Evolutionary conservation across 2,329 filamentous ascomycete genomes (phyloP).

Genomic region (Mycosphaerella sp.): DNA sequence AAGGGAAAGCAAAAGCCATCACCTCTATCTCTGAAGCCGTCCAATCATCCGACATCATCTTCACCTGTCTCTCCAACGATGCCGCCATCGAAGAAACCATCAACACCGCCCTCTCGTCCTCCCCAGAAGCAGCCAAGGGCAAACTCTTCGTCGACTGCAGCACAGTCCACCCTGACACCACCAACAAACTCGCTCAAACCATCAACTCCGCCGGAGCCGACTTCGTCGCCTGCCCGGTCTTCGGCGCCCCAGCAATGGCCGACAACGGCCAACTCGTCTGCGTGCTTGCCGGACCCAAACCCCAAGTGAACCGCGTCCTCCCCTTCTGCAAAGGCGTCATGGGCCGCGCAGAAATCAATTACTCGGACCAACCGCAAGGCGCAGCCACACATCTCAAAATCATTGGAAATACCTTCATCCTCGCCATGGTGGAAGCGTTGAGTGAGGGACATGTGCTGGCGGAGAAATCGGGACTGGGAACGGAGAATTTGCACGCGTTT

Average conservation of each 20-base stretch:
- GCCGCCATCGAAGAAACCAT: slow-evolving; percentile 61
- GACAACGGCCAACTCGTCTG: slow-evolving; percentile 65
- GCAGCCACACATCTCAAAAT: slow-evolving; percentile 69
- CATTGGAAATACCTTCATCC: slow-evolving; percentile 77
- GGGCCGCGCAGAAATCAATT: slow-evolving; percentile 61
- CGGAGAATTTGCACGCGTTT: slow-evolving; percentile 62
- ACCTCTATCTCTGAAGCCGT: slow-evolving; percentile 61
- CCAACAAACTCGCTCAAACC: slow-evolving; percentile 56
- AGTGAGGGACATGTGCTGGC: slow-evolving; percentile 72
- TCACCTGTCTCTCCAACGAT: slow-evolving; percentile 76
- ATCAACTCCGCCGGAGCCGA: slow-evolving; percentile 56
- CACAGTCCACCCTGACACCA: slow-evolving; percentile 78
- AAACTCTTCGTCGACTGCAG: slow-evolving; percentile 86
- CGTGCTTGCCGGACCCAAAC: slow-evolving; percentile 61
- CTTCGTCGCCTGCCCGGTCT: slow-evolving; percentile 71
- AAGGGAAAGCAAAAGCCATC: slow-evolving; percentile 58
- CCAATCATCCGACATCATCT: slow-evolving; percentile 66
- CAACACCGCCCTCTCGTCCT: slow-evolving; percentile 47
- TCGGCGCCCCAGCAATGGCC: slow-evolving; percentile 64
- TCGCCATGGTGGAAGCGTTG: slow-evolving; percentile 74
- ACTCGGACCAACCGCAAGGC: slow-evolving; percentile 60
- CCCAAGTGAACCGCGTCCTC: slow-evolving; percentile 56
- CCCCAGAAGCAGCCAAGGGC: slow-evolving; percentile 53
- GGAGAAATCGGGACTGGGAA: slow-evolving; percentile 72
- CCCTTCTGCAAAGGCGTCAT: slow-evolving; percentile 70